Percentiles rank a stretch among this genome's conserved stretches.
Evolutionary conservation across 2,329 filamentous ascomycete genomes (phyloP).

Genomic region (Ceratocystiopsis minuta): DNA sequence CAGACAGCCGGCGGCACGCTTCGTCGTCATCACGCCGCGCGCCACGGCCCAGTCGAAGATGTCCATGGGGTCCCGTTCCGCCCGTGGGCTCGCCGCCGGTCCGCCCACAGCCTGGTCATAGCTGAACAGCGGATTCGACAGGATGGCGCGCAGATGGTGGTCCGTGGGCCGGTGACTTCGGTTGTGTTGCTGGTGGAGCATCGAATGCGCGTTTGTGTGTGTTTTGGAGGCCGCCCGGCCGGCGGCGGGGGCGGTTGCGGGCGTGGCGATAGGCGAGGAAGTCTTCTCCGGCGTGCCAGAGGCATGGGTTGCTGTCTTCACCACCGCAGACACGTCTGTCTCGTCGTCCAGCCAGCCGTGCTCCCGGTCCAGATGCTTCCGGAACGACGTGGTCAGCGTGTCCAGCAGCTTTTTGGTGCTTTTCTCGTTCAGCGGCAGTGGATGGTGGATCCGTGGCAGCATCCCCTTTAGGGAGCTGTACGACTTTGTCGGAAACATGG

Average conservation of each 20-base stretch:
- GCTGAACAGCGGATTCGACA: conserved; percentile 38
- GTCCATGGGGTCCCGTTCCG: conserved; percentile 27
- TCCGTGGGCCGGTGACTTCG: conserved; percentile 22
- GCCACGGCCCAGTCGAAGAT: conserved; percentile 38
- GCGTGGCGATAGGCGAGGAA: neutral
- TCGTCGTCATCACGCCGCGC: conserved; percentile 36
- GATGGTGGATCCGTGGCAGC: conserved; percentile 31
- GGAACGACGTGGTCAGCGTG: conserved; percentile 37
- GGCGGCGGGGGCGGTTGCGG: neutral
- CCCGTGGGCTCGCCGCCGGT: conserved; percentile 9
- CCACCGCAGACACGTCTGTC: neutral
- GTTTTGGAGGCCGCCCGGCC: neutral
- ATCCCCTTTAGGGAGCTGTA: conserved; percentile 22
- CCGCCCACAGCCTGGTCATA: conserved; percentile 16
- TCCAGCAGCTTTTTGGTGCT: conserved; percentile 38
- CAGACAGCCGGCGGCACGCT: conserved; percentile 35
- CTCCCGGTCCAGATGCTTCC: conserved; percentile 38
- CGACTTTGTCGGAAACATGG: conserved; percentile 19
- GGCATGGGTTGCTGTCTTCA: too few relatives aligned
- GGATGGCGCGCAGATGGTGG: conserved; percentile 35
- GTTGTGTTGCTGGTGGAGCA: too few relatives aligned
- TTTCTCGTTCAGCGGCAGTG: conserved; percentile 28
- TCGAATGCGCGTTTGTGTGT: neutral
- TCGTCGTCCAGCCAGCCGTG: conserved; percentile 27
- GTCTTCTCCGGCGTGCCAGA: too few relatives aligned